A percentile compares a stretch with the other conserved stretches of the same genome.
Evolutionary conservation across 257 asterid genomes (phyloP).

Genomic region (Scutellaria minor): DNA sequence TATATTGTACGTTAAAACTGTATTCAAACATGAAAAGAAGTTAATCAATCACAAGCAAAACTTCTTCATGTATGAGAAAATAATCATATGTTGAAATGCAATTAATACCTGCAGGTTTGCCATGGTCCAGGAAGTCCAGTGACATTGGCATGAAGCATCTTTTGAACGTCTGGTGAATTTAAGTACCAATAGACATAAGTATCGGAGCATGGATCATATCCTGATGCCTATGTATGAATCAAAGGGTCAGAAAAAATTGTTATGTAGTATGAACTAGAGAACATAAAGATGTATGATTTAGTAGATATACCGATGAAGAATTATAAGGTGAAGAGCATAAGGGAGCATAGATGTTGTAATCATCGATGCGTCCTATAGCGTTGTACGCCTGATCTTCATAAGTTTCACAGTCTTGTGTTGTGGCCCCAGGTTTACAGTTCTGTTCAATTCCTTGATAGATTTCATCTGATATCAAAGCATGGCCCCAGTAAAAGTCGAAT

Average conservation of each 20-base stretch:
- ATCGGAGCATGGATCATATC: conserved; percentile 60
- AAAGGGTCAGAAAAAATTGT: not conserved
- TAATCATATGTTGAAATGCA: not conserved
- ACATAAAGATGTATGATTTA: not conserved
- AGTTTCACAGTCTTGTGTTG: conserved; percentile 32
- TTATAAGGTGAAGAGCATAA: conserved; percentile 37
- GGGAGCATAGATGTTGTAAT: conserved; percentile 56
- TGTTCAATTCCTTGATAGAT: conserved; percentile 42
- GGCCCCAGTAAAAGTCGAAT: conserved; percentile 56
- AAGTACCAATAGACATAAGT: conserved; percentile 43
- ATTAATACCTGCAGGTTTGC: conserved; percentile 53
- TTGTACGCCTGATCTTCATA: not conserved
- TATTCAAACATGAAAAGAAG: not conserved
- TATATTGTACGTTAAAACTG: conserved; percentile 4
- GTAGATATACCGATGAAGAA: conserved; percentile 25
- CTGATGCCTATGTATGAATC: not conserved
- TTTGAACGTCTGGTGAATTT: conserved; percentile 55
- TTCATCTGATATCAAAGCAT: conserved; percentile 69
- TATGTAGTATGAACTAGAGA: not conserved
- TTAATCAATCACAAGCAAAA: not conserved
- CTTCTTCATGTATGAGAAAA: not conserved
- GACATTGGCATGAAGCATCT: conserved; percentile 53
- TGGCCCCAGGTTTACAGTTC: conserved; percentile 41
- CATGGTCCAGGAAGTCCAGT: conserved; percentile 48
- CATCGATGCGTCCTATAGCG: conserved; percentile 26